phyloP scores from a whole-genome alignment of 345 rosid species.

The Gossypium australe region DNA sequence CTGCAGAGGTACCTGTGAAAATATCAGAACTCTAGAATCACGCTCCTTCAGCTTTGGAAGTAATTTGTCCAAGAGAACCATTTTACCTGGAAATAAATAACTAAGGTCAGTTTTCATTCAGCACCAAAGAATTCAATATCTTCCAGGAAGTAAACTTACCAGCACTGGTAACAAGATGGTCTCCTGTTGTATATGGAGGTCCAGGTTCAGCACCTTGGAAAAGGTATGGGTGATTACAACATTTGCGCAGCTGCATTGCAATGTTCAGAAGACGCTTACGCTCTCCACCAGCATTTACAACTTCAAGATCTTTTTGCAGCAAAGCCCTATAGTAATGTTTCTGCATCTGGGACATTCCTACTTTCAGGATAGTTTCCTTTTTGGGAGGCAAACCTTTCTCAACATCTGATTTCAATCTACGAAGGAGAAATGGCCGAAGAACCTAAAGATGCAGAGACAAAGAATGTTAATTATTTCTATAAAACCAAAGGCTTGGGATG shows the following conservation, averaged over 20 bases:
- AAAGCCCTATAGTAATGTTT: conserved; percentile 86
- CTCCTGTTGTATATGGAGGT: conserved; percentile 98
- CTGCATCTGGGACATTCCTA: conserved; percentile 99
- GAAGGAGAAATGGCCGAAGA: conserved; percentile 95
- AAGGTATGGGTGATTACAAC: conserved; percentile 99
- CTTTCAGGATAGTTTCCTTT: conserved; percentile 97
- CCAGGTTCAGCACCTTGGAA: conserved; percentile 99
- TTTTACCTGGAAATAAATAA: conserved; percentile 60
- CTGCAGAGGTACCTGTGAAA: conserved; percentile 70
- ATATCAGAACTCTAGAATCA: conserved; percentile 95
- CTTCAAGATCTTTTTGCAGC: conserved; percentile 97
- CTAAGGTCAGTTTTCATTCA: neutral
- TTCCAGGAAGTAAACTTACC: conserved; percentile 37
- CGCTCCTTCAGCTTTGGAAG: conserved; percentile 96
- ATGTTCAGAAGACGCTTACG: conserved; percentile 94
- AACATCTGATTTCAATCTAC: conserved; percentile 93
- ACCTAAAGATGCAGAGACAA: conserved; percentile 41
- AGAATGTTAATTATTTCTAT: neutral
- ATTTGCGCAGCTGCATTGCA: conserved; percentile 98
- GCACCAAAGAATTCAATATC: conserved; percentile 1
- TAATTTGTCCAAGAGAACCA: conserved; percentile 95
- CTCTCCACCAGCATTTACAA: conserved; percentile 99
- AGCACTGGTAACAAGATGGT: conserved; percentile 85
- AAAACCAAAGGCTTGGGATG: neutral
- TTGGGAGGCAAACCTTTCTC: conserved; percentile 99